Percentiles rank a stretch among this genome's conserved stretches.
These are phyloP conservation scores for Cardamine occulta DNA, from an alignment of 345 rosid species.

Conservation along the genomic window DNA sequence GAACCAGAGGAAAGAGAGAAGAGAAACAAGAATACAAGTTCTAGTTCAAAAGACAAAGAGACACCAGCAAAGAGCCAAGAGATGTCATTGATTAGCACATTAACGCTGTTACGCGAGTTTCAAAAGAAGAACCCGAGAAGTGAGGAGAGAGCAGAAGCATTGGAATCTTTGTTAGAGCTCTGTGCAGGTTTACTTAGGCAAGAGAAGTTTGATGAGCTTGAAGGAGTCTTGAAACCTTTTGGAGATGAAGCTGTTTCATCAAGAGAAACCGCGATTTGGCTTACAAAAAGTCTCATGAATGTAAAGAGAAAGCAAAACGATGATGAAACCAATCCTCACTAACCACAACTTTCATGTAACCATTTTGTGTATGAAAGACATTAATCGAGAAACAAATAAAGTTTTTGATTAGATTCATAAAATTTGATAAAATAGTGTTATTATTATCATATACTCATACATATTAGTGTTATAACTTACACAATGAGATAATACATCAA, in stretches of 20 bases:
- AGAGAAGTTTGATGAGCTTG: conserved; percentile 84
- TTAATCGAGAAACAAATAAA: conserved; percentile 9
- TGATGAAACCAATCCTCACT: conserved; percentile 33
- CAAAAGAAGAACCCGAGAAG: conserved; percentile 46
- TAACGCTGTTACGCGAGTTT: conserved; percentile 38
- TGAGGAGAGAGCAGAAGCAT: conserved; percentile 87
- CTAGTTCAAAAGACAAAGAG: conserved; percentile 37
- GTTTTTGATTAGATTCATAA: conserved; percentile 11
- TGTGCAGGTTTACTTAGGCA: conserved; percentile 93
- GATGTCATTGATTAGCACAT: conserved; percentile 42
- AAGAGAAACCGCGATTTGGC: conserved; percentile 97
- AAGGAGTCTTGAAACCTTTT: conserved; percentile 87
- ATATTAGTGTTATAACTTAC: conserved; percentile 35
- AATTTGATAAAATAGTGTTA: conserved; percentile 17
- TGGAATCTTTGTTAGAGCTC: conserved; percentile 91
- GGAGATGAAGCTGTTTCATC: conserved; percentile 94
- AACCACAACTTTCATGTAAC: conserved; percentile 22
- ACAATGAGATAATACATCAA: conserved; percentile 35
- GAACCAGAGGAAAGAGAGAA: conserved; percentile 39
- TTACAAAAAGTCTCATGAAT: conserved; percentile 87
- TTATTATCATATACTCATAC: conserved; percentile 23
- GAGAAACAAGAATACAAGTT: conserved; percentile 28
- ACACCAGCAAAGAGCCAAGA: conserved; percentile 36
- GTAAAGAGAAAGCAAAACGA: conserved; percentile 56
- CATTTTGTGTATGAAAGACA: conserved; percentile 31